Evolutionary conservation across 768 basidiomycete genomes (phyloP).

Genomic region (Clitopilus hobsonii): DNA sequence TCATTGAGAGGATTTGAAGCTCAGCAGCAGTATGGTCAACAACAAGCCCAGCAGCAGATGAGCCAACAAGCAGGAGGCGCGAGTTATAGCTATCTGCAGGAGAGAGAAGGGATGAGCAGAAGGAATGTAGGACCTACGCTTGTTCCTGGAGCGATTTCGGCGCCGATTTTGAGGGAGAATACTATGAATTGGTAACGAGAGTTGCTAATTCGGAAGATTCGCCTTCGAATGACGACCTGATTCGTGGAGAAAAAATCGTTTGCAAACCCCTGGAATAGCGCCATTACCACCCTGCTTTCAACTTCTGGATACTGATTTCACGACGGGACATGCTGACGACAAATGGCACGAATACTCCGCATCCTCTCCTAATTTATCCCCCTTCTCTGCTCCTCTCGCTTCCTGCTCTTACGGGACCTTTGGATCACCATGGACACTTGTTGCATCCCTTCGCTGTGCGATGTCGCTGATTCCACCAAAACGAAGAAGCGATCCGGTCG

Average conservation of each 20-base stretch:
- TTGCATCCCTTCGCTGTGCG: not conserved
- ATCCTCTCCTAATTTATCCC: not conserved
- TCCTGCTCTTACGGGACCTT: not conserved
- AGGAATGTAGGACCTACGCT: conserved; percentile 33
- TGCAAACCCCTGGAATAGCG: not conserved
- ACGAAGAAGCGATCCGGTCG: not conserved
- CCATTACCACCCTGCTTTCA: not conserved
- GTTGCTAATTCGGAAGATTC: not conserved
- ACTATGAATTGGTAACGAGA: conserved; percentile 72
- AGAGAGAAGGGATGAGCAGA: conserved; percentile 37
- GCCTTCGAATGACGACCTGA: not conserved
- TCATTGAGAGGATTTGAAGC: conserved; percentile 59
- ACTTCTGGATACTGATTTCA: not conserved
- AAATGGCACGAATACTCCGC: not conserved
- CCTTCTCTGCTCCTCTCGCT: not conserved
- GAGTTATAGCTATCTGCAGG: conserved; percentile 8
- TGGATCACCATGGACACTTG: not conserved
- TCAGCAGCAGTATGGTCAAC: conserved; percentile 24
- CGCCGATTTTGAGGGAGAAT: conserved; percentile 75
- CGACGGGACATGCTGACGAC: conserved; percentile 1
- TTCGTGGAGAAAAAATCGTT: not conserved
- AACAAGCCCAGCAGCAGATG: conserved; percentile 20
- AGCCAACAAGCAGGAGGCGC: conserved; percentile 4
- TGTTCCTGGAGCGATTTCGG: conserved; percentile 59
- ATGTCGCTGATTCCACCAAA: not conserved